phyloP scores from a whole-genome alignment of 257 asterid species.

The Solanum acaule region DNA sequence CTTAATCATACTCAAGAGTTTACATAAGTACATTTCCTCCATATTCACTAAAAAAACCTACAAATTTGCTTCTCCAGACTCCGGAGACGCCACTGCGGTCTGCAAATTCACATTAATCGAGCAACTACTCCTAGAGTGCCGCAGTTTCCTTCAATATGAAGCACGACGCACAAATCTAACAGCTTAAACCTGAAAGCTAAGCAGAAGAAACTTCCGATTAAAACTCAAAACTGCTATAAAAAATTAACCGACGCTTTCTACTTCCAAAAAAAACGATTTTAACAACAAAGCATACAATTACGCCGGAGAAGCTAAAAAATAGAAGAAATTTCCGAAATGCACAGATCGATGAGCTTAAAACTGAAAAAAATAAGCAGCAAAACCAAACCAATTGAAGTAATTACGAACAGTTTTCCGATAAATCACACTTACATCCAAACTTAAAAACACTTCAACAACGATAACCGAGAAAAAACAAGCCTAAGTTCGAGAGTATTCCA shows the following conservation, averaged over 20 bases:
- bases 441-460: not conserved
- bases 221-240: not conserved
- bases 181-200: not conserved
- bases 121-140: not conserved
- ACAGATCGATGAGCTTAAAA: not conserved
- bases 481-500: not conserved
- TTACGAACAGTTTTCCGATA: not conserved
- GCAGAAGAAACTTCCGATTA: not conserved
- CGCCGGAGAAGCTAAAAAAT: not conserved
- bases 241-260: not conserved
- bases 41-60: not conserved
- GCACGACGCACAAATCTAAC: not conserved
- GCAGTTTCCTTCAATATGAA: not conserved
- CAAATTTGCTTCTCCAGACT: not conserved
- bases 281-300: not conserved
- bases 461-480: not conserved
- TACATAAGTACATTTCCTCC: not conserved
- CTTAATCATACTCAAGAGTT: not conserved
- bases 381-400: not conserved
- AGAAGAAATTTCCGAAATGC: not conserved
- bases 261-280: not conserved
- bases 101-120: not conserved
- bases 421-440: not conserved
- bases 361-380: not conserved
- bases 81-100: not conserved